Percentiles rank a stretch among this genome's conserved stretches.
Conservation (phyloP, 2,329 filamentous ascomycete species). For the Plectosphaerella plurivora region DNA sequence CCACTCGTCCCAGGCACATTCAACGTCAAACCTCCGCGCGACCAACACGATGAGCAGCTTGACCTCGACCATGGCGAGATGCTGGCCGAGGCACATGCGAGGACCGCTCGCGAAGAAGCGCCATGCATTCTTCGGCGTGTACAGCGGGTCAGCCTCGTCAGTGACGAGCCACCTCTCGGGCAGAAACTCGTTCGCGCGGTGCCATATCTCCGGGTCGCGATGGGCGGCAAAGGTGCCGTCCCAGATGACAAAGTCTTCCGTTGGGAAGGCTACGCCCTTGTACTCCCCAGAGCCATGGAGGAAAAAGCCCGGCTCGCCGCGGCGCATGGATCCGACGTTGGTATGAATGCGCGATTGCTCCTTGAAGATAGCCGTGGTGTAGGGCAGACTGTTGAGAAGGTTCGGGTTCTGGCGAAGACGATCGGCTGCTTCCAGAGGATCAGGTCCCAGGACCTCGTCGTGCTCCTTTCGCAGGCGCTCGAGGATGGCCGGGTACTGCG, state of each 20-base stretch:
- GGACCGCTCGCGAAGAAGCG: conserved; percentile 48
- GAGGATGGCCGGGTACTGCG: conserved; percentile 22
- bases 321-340: too few relatives aligned
- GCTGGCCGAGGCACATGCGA: conserved; percentile 51
- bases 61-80: conserved; percentile 49
- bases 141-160: conserved; percentile 6
- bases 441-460: conserved; percentile 41
- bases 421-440: conserved; percentile 1
- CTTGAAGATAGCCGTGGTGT: conserved; percentile 26
- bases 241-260: conserved; percentile 22
- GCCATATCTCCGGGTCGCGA: conserved; percentile 30
- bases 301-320: too few relatives aligned
- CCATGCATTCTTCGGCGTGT: conserved; percentile 33
- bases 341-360: too few relatives aligned
- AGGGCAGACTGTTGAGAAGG: conserved; percentile 46
- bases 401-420: conserved; percentile 26
- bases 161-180: conserved; percentile 36
- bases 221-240: conserved; percentile 8
- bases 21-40: background rate
- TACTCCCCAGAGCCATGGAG: too few relatives aligned
- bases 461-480: conserved; percentile 36
- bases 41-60: conserved; percentile 44
- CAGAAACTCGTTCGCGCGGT: conserved; percentile 28
- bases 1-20: background rate
- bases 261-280: conserved; percentile 12